A percentile compares a stretch with the other conserved stretches of the same genome.
Conservation (phyloP, 2,329 filamentous ascomycete species). For the Hirsutella thompsonii region DNA sequence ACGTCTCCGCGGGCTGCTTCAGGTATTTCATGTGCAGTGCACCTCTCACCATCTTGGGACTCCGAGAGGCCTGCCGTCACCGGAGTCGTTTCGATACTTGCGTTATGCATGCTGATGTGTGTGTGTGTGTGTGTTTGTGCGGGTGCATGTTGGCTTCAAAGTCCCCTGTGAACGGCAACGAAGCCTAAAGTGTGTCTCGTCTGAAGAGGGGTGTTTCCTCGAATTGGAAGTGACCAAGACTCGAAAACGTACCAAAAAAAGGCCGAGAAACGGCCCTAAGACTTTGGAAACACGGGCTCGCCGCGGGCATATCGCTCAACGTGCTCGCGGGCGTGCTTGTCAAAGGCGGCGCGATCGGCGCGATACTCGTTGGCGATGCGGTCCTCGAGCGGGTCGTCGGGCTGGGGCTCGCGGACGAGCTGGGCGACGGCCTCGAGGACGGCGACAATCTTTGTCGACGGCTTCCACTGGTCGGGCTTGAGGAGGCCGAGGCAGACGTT, state of each 20-base stretch:
- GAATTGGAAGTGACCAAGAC: too few relatives aligned
- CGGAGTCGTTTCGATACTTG: too few relatives aligned
- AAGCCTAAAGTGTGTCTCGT: too few relatives aligned
- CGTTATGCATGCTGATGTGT: background rate
- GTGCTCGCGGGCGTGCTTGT: constrained; percentile 64
- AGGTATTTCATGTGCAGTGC: too few relatives aligned
- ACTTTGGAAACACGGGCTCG: constrained; percentile 20
- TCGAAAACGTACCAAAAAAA: too few relatives aligned
- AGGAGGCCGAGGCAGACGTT: constrained; percentile 78
- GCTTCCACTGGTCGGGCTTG: constrained; percentile 85
- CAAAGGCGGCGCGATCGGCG: constrained; percentile 53
- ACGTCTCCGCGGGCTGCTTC: too few relatives aligned
- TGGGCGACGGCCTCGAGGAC: constrained; percentile 67
- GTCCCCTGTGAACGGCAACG: too few relatives aligned
- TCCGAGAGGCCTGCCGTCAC: too few relatives aligned
- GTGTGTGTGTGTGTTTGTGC: background rate
- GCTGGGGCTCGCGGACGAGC: constrained; percentile 68
- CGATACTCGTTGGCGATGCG: constrained; percentile 78
- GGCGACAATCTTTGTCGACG: constrained; percentile 59
- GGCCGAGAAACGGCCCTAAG: too few relatives aligned
- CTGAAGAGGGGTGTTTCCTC: too few relatives aligned
- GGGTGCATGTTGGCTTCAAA: background rate
- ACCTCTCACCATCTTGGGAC: too few relatives aligned
- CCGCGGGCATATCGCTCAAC: constrained; percentile 57
- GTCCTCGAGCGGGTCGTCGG: constrained; percentile 79